Evolutionary conservation across 106 monocot species (phyloP), one percentile per base, ranked within the genome.

Genomic region (Acorus calamus): DNA sequence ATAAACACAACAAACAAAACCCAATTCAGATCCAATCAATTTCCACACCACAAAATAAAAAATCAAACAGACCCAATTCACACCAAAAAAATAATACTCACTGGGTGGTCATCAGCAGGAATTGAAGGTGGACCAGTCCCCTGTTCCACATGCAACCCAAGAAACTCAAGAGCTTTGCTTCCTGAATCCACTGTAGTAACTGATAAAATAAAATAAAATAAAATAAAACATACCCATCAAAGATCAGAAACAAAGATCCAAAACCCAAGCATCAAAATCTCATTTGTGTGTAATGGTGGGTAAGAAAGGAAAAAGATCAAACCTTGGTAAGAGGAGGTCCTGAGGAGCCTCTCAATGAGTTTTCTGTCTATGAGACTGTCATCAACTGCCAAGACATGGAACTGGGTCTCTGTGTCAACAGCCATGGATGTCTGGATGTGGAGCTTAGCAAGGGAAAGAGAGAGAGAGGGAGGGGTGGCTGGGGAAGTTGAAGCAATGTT

Each of bases 341-440:
- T 85, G 61, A 93, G 88, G 7, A 93, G 76, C 76, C 75, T 83
- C 80, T 93, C 92, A 47, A 93, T 88, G 53, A 93, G 80, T 68
- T 88, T 93, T 57, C 92, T 71, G 67, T 93, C 92, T 14, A 88
- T 69, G 66, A 85, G 55, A 71, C 88, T 93, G 78, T 93, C 92
- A 56, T 93, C 92, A 6, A 93, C 92, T 49, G 92, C 92, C 1
- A 93, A 71, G 14, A 93, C 92, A 74, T 88, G 92, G 61, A 87
- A 80, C 62, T 77, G 77, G 0, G 69, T 52, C 56, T 79, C 79
- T 14, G 74, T 46, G 48, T 49, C 54, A 42, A 77, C 44, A 28
- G 61, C 73, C 78, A 75, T 83, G 10, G 13, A 12, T 9, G 4
- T 51, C 41, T 52, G 43, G 10, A 12, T 59, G 41, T 13, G 14